A percentile compares a stretch with the other conserved stretches of the same genome.
Conservation (phyloP, 208 protist genomes). For the Wallacemonas sp. region DNA sequence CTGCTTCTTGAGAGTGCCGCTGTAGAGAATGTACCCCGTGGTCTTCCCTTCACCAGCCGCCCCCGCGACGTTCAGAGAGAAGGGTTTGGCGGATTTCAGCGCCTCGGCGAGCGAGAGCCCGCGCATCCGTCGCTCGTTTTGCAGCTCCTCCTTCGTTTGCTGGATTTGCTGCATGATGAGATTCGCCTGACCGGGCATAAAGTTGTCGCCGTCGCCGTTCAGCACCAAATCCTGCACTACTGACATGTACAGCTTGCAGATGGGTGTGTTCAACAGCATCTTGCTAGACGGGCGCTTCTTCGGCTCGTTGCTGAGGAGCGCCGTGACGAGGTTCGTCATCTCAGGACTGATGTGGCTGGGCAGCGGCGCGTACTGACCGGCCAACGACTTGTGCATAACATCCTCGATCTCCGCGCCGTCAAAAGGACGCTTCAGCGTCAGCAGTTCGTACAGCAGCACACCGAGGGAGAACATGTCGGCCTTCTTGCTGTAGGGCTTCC, state of each 20-base stretch:
- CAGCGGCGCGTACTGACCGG: slow-evolving; percentile 19
- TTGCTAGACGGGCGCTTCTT: slow-evolving; percentile 17
- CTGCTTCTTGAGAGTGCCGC: slow-evolving; percentile 11
- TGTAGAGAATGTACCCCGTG: slow-evolving; percentile 12
- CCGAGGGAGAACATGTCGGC: slow-evolving; percentile 88
- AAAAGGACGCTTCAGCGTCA: slow-evolving; percentile 69
- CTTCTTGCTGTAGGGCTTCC: slow-evolving; percentile 88
- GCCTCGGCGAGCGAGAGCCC: slow-evolving; percentile 2
- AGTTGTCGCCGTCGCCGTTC: background rate
- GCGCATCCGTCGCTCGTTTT: slow-evolving; percentile 6
- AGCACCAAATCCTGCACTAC: slow-evolving; percentile 14
- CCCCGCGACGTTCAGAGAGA: background rate
- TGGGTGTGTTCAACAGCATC: slow-evolving; percentile 18
- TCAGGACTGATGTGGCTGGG: slow-evolving; percentile 16
- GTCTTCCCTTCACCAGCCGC: background rate
- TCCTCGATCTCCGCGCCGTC: slow-evolving; percentile 40
- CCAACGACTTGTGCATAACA: slow-evolving; percentile 35
- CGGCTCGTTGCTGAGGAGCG: slow-evolving; percentile 16
- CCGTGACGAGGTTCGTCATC: slow-evolving; percentile 20
- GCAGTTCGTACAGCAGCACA: slow-evolving; percentile 72
- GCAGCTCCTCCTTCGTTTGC: slow-evolving; percentile 19
- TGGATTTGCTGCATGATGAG: slow-evolving; percentile 11
- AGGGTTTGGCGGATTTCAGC: slow-evolving; percentile 3
- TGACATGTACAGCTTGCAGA: slow-evolving; percentile 17
- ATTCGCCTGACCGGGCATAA: slow-evolving; percentile 7